Percentiles rank a stretch among this genome's conserved stretches.
Conservation (phyloP, 2,329 filamentous ascomycete genomes). For the Phoma sp. region DNA sequence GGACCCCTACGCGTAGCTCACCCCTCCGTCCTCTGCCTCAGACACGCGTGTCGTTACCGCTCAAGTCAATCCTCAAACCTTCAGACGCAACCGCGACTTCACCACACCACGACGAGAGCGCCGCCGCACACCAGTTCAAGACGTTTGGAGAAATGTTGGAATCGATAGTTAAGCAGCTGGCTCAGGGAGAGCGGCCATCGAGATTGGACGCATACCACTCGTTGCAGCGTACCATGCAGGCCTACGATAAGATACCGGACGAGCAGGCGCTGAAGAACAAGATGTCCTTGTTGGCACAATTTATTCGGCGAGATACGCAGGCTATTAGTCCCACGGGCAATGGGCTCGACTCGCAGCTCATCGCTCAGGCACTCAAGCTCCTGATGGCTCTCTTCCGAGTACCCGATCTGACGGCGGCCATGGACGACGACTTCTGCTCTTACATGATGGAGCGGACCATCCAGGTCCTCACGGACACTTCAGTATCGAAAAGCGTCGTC, state of each 20-base stretch:
- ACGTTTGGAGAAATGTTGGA: slow-evolving; percentile 82
- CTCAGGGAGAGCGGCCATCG: slow-evolving; percentile 72
- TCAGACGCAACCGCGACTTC: slow-evolving; percentile 52
- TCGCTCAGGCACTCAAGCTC: slow-evolving; percentile 78
- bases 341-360: slow-evolving; percentile 70
- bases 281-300: slow-evolving; percentile 78
- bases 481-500: slow-evolving; percentile 76
- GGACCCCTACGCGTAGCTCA: slow-evolving; percentile 48
- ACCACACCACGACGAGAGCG: slow-evolving; percentile 46
- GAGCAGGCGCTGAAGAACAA: slow-evolving; percentile 63
- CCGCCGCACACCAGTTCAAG: slow-evolving; percentile 56
- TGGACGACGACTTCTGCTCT: slow-evolving; percentile 78
- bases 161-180: slow-evolving; percentile 81
- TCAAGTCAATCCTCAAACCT: slow-evolving; percentile 84
- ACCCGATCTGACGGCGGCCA: slow-evolving; percentile 69
- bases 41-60: slow-evolving; percentile 60
- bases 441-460: slow-evolving; percentile 85
- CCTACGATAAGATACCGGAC: slow-evolving; percentile 78
- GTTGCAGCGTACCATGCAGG: slow-evolving; percentile 75
- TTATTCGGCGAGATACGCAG: slow-evolving; percentile 81
- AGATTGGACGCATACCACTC: slow-evolving; percentile 87
- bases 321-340: slow-evolving; percentile 63
- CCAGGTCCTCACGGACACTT: slow-evolving; percentile 70
- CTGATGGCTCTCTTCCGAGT: slow-evolving; percentile 79
- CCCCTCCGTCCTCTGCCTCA: slow-evolving; percentile 56